Conservation (phyloP, 805 yeast genomes). For the Candida mattraensis region DNA sequence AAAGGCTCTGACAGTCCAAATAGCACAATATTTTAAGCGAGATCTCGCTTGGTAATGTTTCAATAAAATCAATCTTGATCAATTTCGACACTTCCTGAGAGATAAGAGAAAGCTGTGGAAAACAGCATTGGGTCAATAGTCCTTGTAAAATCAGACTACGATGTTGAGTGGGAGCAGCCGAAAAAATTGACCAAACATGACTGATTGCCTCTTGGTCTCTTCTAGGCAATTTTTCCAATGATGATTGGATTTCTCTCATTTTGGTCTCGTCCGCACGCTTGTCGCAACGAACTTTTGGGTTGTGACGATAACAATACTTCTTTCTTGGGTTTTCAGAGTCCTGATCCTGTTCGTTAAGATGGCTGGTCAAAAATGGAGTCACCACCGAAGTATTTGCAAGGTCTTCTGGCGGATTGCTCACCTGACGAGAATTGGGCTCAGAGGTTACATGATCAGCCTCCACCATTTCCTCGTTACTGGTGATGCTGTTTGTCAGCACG, state of each 20-base stretch:
- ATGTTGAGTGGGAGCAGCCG: constrained; percentile 68
- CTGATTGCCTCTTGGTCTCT: constrained; percentile 75
- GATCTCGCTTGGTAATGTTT: constrained; percentile 82
- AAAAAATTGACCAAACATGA: constrained; percentile 81
- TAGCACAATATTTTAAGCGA: constrained; percentile 83
- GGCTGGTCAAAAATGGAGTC: constrained; percentile 37
- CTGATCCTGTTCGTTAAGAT: constrained; percentile 34
- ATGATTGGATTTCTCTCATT: constrained; percentile 62
- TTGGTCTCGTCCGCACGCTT: constrained; percentile 63
- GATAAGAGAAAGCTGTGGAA: constrained; percentile 87
- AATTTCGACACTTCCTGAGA: constrained; percentile 76
- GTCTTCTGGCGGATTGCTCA: constrained; percentile 7
- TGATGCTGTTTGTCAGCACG: constrained; percentile 19
- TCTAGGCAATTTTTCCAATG: constrained; percentile 58
- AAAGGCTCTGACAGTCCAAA: constrained; percentile 88
- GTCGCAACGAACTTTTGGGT: constrained; percentile 80
- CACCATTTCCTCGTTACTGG: constrained; percentile 4
- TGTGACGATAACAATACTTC: constrained; percentile 86
- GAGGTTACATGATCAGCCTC: not conserved
- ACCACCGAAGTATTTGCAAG: constrained; percentile 25
- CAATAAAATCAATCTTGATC: constrained; percentile 84
- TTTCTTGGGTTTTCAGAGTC: constrained; percentile 53
- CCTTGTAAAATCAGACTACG: constrained; percentile 81
- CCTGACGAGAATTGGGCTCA: not conserved
- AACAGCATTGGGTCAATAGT: constrained; percentile 84